Conservation (phyloP, 2,329 filamentous ascomycete species). For the Rachicladosporium sp. region DNA sequence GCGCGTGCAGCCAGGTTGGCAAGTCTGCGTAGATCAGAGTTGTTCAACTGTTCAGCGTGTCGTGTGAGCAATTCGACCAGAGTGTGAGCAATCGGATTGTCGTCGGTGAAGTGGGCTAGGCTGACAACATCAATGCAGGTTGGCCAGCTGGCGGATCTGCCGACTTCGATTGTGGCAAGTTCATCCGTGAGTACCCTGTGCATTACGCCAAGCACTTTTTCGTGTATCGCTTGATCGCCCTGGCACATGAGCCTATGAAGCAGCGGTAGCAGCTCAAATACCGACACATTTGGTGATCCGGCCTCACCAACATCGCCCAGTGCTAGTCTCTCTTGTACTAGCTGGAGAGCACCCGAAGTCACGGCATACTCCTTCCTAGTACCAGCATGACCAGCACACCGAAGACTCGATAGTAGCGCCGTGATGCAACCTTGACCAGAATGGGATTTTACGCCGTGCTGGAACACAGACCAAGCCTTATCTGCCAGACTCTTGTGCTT, state of each 20-base stretch:
- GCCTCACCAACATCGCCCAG: constrained; percentile 2
- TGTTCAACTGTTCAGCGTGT: no score
- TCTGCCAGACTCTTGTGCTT: constrained; percentile 16
- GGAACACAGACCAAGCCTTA: constrained; percentile 14
- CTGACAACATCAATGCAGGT: constrained; percentile 49
- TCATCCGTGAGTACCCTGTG: constrained; percentile 37
- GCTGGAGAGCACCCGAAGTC: constrained; percentile 18
- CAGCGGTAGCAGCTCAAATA: constrained; percentile 6
- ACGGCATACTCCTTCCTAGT: constrained; percentile 14
- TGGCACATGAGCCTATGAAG: constrained; percentile 5
- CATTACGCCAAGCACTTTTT: constrained; percentile 9
- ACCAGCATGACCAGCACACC: constrained; percentile 8
- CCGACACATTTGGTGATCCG: constrained; percentile 2
- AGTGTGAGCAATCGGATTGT: no score
- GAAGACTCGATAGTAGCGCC: constrained; percentile 14
- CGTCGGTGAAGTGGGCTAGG: no score
- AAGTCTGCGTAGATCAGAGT: no score
- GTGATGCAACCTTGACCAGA: constrained; percentile 15
- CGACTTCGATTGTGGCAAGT: constrained; percentile 12
- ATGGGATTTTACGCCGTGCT: constrained; percentile 19
- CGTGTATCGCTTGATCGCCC: constrained; percentile 7
- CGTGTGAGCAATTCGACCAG: no score
- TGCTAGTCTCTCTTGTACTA: constrained; percentile 17
- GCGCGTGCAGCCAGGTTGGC: no score
- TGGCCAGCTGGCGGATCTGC: constrained; percentile 49